A percentile compares a stretch with the other conserved stretches of the same genome.
phyloP scores from a whole-genome alignment of 2,329 filamentous ascomycete species.

The Fusarium sp. region DNA sequence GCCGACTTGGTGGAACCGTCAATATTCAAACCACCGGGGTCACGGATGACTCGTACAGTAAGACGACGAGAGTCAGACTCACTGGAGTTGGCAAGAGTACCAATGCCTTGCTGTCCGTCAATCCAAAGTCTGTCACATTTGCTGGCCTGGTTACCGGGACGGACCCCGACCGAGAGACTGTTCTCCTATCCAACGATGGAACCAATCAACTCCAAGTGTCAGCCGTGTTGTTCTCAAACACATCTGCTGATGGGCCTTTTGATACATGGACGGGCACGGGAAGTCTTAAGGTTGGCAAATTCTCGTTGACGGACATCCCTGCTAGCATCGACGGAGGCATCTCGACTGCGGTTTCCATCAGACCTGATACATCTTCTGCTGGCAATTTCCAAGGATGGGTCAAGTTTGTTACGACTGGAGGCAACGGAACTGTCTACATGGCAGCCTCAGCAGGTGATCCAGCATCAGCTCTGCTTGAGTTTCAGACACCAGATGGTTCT shows the following conservation, averaged over 20 bases:
- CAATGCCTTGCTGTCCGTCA: conserved; percentile 58
- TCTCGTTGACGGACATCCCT: conserved; percentile 62
- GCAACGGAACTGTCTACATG: conserved; percentile 60
- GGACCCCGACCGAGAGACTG: conserved; percentile 54
- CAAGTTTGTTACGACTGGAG: conserved; percentile 61
- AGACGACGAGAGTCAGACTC: conserved; percentile 59
- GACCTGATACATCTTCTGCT: conserved; percentile 58
- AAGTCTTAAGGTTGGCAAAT: conserved; percentile 58
- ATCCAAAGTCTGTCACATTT: conserved; percentile 62
- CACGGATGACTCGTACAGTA: conserved; percentile 57
- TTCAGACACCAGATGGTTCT: conserved; percentile 63
- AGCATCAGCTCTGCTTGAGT: conserved; percentile 64
- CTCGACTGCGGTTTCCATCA: conserved; percentile 55
- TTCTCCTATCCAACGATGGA: conserved; percentile 64
- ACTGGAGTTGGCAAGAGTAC: conserved; percentile 62
- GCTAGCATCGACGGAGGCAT: conserved; percentile 54
- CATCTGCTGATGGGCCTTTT: conserved; percentile 59
- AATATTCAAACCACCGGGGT: conserved; percentile 61
- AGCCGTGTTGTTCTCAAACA: conserved; percentile 57
- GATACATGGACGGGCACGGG: conserved; percentile 51
- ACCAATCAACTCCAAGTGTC: conserved; percentile 58
- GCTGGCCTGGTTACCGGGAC: conserved; percentile 60
- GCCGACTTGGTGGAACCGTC: conserved; percentile 61
- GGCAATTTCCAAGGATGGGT: conserved; percentile 65
- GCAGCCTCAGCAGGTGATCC: conserved; percentile 62